Evolutionary conservation across 2,329 filamentous ascomycete species (phyloP), one percentile per base, ranked within the genome.

Genomic region (Polychaeton citri): DNA sequence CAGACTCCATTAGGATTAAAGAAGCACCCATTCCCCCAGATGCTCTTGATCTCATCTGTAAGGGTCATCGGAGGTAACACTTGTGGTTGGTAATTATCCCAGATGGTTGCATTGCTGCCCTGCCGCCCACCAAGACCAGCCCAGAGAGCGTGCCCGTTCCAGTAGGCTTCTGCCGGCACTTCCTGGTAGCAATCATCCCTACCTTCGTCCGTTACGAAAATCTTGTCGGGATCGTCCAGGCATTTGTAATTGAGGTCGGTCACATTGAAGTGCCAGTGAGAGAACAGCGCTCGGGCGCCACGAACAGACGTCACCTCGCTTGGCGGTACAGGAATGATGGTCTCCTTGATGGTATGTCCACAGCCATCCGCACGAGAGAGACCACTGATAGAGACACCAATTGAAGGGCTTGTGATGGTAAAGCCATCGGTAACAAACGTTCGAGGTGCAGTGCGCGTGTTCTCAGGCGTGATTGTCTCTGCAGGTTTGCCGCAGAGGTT

Each of bases 231-330:
- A 16, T 36, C 39, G 3, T 19, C 26, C 16, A 38, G 35, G 31
- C 46, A 51, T 17, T 38, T 41, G 41, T 43, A 49, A 18, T 51
- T 51, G 13, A 51, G 36, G 30, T 51, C 46, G 7, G 38, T 44
- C 21, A 40, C 45, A 16, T 46, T 42, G 37, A 49, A 51, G 2
- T 39, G 38, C 10, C 39, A 31, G 13, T 37, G 36, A 10, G 31
- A 28, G 32, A 38, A 47, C 0, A 40, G 16, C 7, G 40, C 45
- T 19, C 44, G 38, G 8, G 36, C 42, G 20, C 43, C 45, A 10
- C 47, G 38, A 3, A 46, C 42, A 15, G 43, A 46, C 12, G 37
- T 35, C 7, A 51, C 38, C 32, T 48, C 32, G 5, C 43, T 40
- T 4, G 43, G 45, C 6, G 20, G 31, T 21, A 49, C 35, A 4